These are phyloP conservation scores for Umbelopsis isabellina DNA, from an alignment of 192 early-diverging fungal species.

Conservation along the genomic window DNA sequence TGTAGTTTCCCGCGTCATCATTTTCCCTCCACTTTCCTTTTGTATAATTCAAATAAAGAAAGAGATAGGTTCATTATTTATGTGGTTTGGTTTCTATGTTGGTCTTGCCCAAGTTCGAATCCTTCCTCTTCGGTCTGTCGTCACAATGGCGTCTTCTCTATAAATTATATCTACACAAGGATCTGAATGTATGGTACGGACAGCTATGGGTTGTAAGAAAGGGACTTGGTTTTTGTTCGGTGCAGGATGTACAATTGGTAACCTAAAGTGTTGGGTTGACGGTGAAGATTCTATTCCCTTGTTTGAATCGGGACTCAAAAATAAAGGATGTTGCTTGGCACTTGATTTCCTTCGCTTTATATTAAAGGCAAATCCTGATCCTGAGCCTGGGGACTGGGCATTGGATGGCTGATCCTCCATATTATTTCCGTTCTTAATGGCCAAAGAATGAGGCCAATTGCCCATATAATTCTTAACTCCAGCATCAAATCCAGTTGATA, in stretches of 20 bases:
- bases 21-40: too few species aligned
- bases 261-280: constrained; percentile 20
- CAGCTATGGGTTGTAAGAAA: constrained; percentile 33
- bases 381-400: neutral
- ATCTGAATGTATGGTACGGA: constrained; percentile 34
- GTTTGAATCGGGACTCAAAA: constrained; percentile 16
- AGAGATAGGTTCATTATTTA: neutral
- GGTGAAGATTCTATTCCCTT: neutral
- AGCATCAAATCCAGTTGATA: neutral
- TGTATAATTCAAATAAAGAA: neutral
- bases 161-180: constrained; percentile 37
- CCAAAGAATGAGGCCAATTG: neutral
- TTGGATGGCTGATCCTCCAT: neutral
- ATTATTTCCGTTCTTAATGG: neutral
- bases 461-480: neutral
- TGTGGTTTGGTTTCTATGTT: neutral
- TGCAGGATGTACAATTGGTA: constrained; percentile 33
- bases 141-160: constrained; percentile 33
- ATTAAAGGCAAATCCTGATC: neutral
- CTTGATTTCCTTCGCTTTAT: constrained; percentile 5
- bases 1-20: too few species aligned
- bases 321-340: constrained; percentile 12
- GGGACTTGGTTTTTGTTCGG: constrained; percentile 39
- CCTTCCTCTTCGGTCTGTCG: constrained; percentile 39
- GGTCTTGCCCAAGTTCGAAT: constrained; percentile 36